Base-by-base conservation (phyloP, 1,139 yeast species). In the Blastobotrys aristatus region DNA sequence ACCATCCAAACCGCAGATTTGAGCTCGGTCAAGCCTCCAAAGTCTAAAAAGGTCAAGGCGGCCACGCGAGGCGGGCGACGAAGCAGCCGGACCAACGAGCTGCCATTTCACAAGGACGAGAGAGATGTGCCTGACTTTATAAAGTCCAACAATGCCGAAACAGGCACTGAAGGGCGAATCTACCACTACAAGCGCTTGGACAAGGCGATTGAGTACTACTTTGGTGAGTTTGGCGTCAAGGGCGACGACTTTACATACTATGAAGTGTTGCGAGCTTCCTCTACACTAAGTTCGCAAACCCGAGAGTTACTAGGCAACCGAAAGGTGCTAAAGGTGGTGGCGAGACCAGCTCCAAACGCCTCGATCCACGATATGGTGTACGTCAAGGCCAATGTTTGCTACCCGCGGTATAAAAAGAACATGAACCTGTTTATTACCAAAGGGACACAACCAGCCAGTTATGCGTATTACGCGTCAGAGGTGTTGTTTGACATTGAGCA, bases 341-440 rank as follows among this genome's bases (percentile, higher is more conserved):
- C 49, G 22, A 44, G 54, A 24, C 59, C 60, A 5, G 29, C 39
- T 22, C 56, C 57, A 16, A 31, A 37, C 3, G 43, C 45, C 10
- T 42, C 44, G 20, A 17, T 41, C n/a, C 49, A 52, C 35, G 44
- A 54, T 29, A 53, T 56, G 43, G 50, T 47, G 18, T 54, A 40
- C 42, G 45, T 57, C 40, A 57, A 57, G 52, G 54, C 57, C 37
- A 43, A 46, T 11, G 48, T 57, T n/a, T 59, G 60, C 24, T 56
- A 56, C 40, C 61, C 61, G 7, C 52, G 61, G 26, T 57, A 57
- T 53, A 57, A 57, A 49, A 43, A 52, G 29, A 51, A 48, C 37
- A 57, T 57, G 61, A 55, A 47, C 36, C 38, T 55, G 27, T 56
- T 47, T 47, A 51, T 57, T 42, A 49, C 54, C 13, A 53, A 55